Conservation (phyloP, 352 stramenopile species). For the Phytophthora litchii region DNA sequence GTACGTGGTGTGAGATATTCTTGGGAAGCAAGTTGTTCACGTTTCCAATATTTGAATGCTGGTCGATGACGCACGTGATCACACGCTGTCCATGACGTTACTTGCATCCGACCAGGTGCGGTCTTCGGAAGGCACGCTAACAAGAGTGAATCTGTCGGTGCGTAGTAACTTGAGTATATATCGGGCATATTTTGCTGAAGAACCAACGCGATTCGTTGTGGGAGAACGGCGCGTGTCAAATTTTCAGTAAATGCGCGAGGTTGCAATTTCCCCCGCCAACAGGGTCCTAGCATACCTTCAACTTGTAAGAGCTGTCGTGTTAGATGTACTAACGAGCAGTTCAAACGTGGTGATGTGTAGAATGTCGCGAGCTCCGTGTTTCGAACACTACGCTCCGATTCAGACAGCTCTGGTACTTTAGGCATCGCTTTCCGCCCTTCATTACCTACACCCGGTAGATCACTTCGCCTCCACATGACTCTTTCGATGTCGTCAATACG, state of each 20-base stretch:
- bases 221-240: conserved; percentile 49
- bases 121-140: conserved; percentile 54
- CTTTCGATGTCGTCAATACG: conserved; percentile 62
- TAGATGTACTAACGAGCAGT: conserved; percentile 49
- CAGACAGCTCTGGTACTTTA: conserved; percentile 32
- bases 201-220: conserved; percentile 60
- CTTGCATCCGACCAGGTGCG: conserved; percentile 53
- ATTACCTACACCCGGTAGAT: conserved; percentile 76
- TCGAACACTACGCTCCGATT: conserved; percentile 51
- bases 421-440: conserved; percentile 68
- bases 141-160: conserved; percentile 58
- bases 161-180: conserved; percentile 59
- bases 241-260: conserved; percentile 43
- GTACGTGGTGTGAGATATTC: conserved; percentile 77
- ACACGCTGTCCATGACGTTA: conserved; percentile 50
- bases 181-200: conserved; percentile 45
- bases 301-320: conserved; percentile 65
- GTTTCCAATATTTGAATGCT: conserved; percentile 70
- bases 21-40: conserved; percentile 37
- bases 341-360: conserved; percentile 16
- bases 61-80: conserved; percentile 73
- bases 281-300: conserved; percentile 53
- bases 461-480: conserved; percentile 54
- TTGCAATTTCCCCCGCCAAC: conserved; percentile 63
- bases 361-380: conserved; percentile 68